Percentiles rank a stretch among this genome's conserved stretches.
These are phyloP conservation scores for Theobroma grandiflorum DNA, from an alignment of 441 rosid genomes.

Conservation along the genomic window DNA sequence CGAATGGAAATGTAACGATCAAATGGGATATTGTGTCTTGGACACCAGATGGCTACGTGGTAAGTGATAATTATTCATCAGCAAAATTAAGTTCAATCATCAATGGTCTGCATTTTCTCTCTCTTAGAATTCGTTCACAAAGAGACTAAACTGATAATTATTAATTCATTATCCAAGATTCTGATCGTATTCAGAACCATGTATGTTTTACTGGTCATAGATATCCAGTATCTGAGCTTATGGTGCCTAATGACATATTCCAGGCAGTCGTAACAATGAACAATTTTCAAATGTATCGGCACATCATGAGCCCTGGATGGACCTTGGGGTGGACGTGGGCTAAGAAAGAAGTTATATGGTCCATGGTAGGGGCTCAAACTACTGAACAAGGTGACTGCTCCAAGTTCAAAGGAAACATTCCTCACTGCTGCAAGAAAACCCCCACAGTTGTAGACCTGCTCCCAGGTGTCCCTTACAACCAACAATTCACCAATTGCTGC, in stretches of 20 bases:
- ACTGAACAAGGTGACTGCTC: slow-evolving; percentile 96
- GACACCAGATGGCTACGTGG: slow-evolving; percentile 86
- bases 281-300: slow-evolving; percentile 83
- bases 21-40: slow-evolving; percentile 93
- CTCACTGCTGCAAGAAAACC: slow-evolving; percentile 82
- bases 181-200: not conserved
- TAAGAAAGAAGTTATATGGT: slow-evolving; percentile 85
- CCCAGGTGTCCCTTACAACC: slow-evolving; percentile 78
- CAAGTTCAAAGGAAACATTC: slow-evolving; percentile 79
- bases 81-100: not conserved
- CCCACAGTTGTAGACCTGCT: slow-evolving; percentile 82
- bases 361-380: slow-evolving; percentile 85
- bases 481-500: slow-evolving; percentile 81
- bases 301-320: slow-evolving; percentile 87
- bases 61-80: slow-evolving; percentile 31
- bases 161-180: not conserved
- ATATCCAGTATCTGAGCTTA: not conserved
- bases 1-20: slow-evolving; percentile 79
- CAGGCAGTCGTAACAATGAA: slow-evolving; percentile 76
- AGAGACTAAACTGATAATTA: not conserved
- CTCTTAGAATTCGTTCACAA: not conserved
- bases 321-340: slow-evolving; percentile 93
- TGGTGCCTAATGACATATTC: slow-evolving; percentile 15
- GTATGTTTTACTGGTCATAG: not conserved
- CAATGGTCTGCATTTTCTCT: not conserved